Evolutionary conservation across 1,284 basidiomycete genomes (phyloP).

Genomic region (Ganoderma boninense): DNA sequence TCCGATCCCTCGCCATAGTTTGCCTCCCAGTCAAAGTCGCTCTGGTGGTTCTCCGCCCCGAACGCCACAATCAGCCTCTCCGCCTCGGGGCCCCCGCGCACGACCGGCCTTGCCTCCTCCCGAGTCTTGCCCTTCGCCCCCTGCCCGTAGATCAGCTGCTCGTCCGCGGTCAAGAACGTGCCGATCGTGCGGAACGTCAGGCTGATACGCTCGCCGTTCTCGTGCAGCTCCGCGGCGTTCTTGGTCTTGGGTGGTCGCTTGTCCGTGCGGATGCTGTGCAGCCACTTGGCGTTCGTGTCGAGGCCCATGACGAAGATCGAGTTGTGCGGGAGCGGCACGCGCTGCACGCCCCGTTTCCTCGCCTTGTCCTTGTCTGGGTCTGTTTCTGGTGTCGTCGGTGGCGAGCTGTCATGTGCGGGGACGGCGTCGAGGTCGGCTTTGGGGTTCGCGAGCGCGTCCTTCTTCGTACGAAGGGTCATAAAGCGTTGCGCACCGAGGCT

Average conservation of each 20-base stretch:
- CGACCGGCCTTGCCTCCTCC: conserved; percentile 57
- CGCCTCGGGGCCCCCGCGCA: conserved; percentile 59
- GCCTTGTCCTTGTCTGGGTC: neutral
- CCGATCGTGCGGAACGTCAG: conserved; percentile 80
- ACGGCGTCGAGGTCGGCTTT: conserved; percentile 13
- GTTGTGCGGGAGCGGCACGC: conserved; percentile 76
- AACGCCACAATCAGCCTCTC: conserved; percentile 64
- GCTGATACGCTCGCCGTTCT: conserved; percentile 74
- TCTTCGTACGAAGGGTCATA: conserved; percentile 75
- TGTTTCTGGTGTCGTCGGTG: neutral
- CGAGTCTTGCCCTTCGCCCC: conserved; percentile 69
- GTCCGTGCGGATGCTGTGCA: conserved; percentile 76
- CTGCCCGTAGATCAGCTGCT: conserved; percentile 68
- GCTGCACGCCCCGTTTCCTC: conserved; percentile 54
- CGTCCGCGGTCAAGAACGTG: conserved; percentile 66
- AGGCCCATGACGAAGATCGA: conserved; percentile 81
- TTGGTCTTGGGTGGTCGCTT: conserved; percentile 65
- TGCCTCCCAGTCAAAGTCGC: conserved; percentile 71
- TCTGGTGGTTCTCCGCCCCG: conserved; percentile 74
- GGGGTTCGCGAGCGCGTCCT: conserved; percentile 45
- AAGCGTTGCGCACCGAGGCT: conserved; percentile 76
- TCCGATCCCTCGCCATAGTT: conserved; percentile 72
- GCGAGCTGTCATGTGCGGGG: neutral
- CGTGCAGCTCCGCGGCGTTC: conserved; percentile 56
- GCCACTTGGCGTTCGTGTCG: conserved; percentile 72